phyloP scores from a whole-genome alignment of 441 rosid genomes.

The Eugenia klotzschiana region DNA sequence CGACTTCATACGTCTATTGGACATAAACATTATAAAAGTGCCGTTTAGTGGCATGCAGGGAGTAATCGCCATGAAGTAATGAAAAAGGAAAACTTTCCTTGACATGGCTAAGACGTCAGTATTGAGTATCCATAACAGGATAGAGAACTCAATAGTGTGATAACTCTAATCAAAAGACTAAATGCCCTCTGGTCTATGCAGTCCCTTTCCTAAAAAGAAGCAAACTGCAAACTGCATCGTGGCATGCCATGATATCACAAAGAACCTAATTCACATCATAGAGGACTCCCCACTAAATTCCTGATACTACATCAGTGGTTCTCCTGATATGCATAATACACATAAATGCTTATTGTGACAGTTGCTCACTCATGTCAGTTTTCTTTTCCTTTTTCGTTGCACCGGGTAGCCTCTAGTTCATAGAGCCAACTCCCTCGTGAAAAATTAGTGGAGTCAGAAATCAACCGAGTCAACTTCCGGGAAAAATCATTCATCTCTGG shows the following conservation, averaged over 20 bases:
- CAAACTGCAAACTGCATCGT: neutral
- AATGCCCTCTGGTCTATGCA: neutral
- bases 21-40: neutral
- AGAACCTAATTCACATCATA: neutral
- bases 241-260: neutral
- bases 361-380: neutral
- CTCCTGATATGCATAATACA: neutral
- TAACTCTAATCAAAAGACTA: neutral
- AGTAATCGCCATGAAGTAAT: neutral
- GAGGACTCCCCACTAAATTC: neutral
- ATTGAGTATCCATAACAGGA: neutral
- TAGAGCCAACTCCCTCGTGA: neutral
- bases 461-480: neutral
- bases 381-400: neutral
- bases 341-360: neutral
- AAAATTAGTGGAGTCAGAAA: neutral
- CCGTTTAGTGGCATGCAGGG: neutral
- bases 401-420: neutral
- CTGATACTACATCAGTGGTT: neutral
- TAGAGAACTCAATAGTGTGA: neutral
- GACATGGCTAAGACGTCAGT: neutral
- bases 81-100: neutral
- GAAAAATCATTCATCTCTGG: neutral
- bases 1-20: neutral
- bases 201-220: neutral